These are phyloP conservation scores for Clavulina sp. DNA, from an alignment of 768 basidiomycete genomes.

Conservation along the genomic window DNA sequence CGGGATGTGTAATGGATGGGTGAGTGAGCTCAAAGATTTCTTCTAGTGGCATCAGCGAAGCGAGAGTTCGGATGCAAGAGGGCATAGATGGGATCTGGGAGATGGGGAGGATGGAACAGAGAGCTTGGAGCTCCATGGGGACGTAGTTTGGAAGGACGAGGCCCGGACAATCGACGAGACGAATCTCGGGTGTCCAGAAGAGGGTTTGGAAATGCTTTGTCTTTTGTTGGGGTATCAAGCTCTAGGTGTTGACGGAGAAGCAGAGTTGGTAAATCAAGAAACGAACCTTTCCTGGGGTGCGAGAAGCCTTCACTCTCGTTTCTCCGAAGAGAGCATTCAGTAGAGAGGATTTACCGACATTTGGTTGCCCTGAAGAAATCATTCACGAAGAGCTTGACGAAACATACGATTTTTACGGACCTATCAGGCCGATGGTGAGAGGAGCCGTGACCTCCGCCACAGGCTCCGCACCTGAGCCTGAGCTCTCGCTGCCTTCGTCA, in stretches of 20 bases:
- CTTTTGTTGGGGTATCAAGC: conserved; percentile 19
- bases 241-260: neutral
- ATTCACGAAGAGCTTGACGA: neutral
- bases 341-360: conserved; percentile 87
- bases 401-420: conserved; percentile 18
- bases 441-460: conserved; percentile 1
- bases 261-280: conserved; percentile 8
- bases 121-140: conserved; percentile 71
- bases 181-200: conserved; percentile 71
- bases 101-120: conserved; percentile 57
- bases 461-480: conserved; percentile 8
- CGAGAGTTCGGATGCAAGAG: conserved; percentile 57
- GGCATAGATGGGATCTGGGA: conserved; percentile 71
- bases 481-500: conserved; percentile 6
- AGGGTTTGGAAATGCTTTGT: conserved; percentile 94
- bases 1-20: conserved; percentile 26
- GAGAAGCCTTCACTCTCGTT: conserved; percentile 61
- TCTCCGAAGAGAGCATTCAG: conserved; percentile 80
- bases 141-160: conserved; percentile 76
- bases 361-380: conserved; percentile 55
- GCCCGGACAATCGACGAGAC: conserved; percentile 90
- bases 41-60: conserved; percentile 61
- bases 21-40: conserved; percentile 40
- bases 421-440: conserved; percentile 70
- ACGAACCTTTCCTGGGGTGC: conserved; percentile 68